Evolutionary conservation across 768 basidiomycete genomes (phyloP), one percentile per base, ranked within the genome.

Genomic region (Pholiota microspora): DNA sequence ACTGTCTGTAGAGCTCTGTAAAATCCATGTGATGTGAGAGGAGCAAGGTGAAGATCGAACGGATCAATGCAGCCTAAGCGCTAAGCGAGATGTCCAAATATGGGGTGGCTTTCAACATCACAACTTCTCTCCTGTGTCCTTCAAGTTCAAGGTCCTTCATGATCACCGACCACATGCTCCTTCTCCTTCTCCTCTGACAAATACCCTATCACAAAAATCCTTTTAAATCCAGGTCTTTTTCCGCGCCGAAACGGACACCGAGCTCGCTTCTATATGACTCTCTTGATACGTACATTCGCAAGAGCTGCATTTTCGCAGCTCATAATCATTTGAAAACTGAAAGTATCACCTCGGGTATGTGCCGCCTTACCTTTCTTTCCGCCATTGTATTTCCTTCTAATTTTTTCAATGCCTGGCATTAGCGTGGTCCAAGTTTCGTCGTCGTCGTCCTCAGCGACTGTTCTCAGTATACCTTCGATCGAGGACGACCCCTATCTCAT

Each of bases 21-120:
- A 93, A 93, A 70, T 94, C 91, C 89, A 92, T 91, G 18, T 16
- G 46, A 46, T n/a, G n/a, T n/a, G n/a, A n/a, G n/a, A n/a, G n/a
- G 47, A 52, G 28, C 29, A 45, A 45, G 7, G 47, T 24, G 31
- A 40, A 35, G 35, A 46, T 35, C 45, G 54, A 40, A 55, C 40
- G 51, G 40, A 25, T 52, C 25, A 52, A 29, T 36, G 51, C 27
- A 29, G 46, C 4, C 15, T 7, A 25, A 23, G 15, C 15, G 25
- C 42, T 29, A 46, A 27, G 45, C 45, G 13, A n/a, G n/a, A n/a
- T n/a, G n/a, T n/a, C n/a, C n/a, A n/a, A n/a, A n/a, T n/a, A n/a
- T n/a, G n/a, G n/a, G n/a, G n/a, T n/a, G n/a, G n/a, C n/a, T n/a
- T n/a, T 25, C 15, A 44, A 44, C 42, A 10, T 44, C 42, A n/a